Evolutionary conservation across 352 stramenopile species (phyloP).

Genomic region (Phytophthora uliginosa): DNA sequence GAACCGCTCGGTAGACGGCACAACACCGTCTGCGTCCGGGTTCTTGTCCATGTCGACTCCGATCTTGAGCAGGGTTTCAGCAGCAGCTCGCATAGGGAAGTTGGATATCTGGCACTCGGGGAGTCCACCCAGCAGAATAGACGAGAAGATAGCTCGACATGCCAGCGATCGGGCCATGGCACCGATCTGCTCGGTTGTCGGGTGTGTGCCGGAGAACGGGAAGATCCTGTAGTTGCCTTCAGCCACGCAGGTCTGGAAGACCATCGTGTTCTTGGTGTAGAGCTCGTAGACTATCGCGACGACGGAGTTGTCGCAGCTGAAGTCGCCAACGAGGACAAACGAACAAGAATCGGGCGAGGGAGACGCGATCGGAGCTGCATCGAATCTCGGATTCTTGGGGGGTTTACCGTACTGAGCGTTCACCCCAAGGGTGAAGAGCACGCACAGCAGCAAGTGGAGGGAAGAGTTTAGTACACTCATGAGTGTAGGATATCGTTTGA

Average conservation of each 20-base stretch:
- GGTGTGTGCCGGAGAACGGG: constrained; percentile 47
- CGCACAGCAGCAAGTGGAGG: constrained; percentile 3
- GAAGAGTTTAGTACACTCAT: constrained; percentile 3
- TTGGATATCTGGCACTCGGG: constrained; percentile 59
- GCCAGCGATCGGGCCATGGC: constrained; percentile 40
- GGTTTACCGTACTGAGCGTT: constrained; percentile 23
- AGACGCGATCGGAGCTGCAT: constrained; percentile 39
- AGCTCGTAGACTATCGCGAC: constrained; percentile 44
- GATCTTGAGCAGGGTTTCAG: constrained; percentile 66
- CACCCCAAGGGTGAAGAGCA: neutral
- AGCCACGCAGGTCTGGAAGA: constrained; percentile 57
- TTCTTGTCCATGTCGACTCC: constrained; percentile 47
- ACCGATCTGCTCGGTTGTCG: constrained; percentile 47
- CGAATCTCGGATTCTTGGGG: constrained; percentile 14
- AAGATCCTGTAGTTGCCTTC: constrained; percentile 68
- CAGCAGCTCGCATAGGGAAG: constrained; percentile 52
- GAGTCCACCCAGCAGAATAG: constrained; percentile 44
- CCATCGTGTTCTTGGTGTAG: constrained; percentile 56
- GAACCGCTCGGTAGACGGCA: constrained; percentile 53
- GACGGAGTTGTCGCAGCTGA: constrained; percentile 48
- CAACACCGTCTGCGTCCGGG: constrained; percentile 3
- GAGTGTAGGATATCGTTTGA: neutral
- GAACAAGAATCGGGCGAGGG: constrained; percentile 42
- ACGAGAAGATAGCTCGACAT: constrained; percentile 59
- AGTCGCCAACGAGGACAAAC: constrained; percentile 44